A percentile compares a stretch with the other conserved stretches of the same genome.
Evolutionary conservation across 2,329 filamentous ascomycete genomes (phyloP).

Genomic region (Colletotrichum sp.): DNA sequence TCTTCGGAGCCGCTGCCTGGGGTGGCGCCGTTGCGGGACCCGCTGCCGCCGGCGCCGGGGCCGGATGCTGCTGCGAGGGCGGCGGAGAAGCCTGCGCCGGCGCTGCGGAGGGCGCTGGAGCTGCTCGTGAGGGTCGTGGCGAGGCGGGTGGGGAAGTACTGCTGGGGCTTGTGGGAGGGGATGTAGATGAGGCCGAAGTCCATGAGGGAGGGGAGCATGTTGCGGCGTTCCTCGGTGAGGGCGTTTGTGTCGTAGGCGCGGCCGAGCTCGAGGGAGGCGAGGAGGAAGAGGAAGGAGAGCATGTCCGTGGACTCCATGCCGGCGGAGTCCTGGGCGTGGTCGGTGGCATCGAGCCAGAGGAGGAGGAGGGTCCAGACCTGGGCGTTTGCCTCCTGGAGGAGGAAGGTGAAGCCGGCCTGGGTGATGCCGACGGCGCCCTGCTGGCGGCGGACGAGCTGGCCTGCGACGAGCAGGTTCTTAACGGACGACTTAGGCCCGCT

Average conservation of each 20-base stretch:
- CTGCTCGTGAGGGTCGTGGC: slow-evolving; percentile 89
- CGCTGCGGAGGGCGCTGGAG: slow-evolving; percentile 70
- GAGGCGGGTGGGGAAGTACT: slow-evolving; percentile 89
- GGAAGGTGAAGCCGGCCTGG: slow-evolving; percentile 89
- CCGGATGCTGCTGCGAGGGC: slow-evolving; percentile 55
- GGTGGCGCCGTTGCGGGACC: slow-evolving; percentile 34
- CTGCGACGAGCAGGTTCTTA: slow-evolving; percentile 80
- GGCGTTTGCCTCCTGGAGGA: slow-evolving; percentile 93
- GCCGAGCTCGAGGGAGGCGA: slow-evolving; percentile 91
- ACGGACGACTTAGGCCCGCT: slow-evolving; percentile 75
- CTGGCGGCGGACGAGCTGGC: slow-evolving; percentile 74
- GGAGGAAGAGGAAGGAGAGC: slow-evolving; percentile 93
- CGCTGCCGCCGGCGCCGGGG: slow-evolving; percentile 17
- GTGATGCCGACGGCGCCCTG: slow-evolving; percentile 72
- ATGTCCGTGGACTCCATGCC: slow-evolving; percentile 91
- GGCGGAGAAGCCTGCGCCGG: slow-evolving; percentile 70
- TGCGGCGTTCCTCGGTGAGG: slow-evolving; percentile 78
- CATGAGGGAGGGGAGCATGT: slow-evolving; percentile 88
- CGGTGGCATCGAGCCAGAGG: slow-evolving; percentile 87
- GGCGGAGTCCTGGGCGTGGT: slow-evolving; percentile 59
- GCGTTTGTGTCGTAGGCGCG: slow-evolving; percentile 87
- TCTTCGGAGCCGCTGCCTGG: slow-evolving; percentile 39
- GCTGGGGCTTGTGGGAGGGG: slow-evolving; percentile 58
- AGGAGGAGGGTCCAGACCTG: slow-evolving; percentile 97
- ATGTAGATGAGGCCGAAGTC: slow-evolving; percentile 93